Evolutionary conservation across 169 alveolate genomes (phyloP).

Genomic region (Cryptosporidium canis): DNA sequence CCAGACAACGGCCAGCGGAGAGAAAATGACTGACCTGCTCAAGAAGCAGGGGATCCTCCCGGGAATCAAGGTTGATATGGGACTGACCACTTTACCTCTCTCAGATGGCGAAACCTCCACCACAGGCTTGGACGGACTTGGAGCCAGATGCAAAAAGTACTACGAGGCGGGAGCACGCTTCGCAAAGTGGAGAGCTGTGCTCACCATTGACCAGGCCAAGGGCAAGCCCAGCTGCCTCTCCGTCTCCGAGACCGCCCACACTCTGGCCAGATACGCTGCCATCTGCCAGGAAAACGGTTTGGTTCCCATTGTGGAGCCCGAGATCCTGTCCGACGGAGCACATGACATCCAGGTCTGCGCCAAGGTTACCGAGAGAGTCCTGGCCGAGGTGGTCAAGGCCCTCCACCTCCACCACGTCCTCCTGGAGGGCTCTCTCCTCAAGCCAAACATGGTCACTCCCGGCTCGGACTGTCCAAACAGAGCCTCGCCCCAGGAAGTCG

Average conservation of each 20-base stretch:
- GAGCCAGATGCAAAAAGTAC: slow-evolving; percentile 94
- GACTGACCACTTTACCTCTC: slow-evolving; percentile 81
- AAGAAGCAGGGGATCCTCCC: slow-evolving; percentile 93
- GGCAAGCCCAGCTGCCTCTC: slow-evolving; percentile 93
- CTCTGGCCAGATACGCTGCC: slow-evolving; percentile 98
- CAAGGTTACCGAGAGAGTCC: slow-evolving; percentile 93
- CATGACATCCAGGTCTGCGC: slow-evolving; percentile 96
- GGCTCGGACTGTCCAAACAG: slow-evolving; percentile 92
- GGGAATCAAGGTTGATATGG: slow-evolving; percentile 94
- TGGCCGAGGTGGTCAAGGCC: slow-evolving; percentile 93
- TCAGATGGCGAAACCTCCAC: slow-evolving; percentile 86
- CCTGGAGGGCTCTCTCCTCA: slow-evolving; percentile 96
- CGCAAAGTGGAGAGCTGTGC: slow-evolving; percentile 99
- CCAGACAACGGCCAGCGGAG: slow-evolving; percentile 89
- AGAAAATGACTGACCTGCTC: slow-evolving; percentile 87
- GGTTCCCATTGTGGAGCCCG: slow-evolving; percentile 99
- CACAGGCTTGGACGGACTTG: slow-evolving; percentile 96
- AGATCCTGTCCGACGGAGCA: slow-evolving; percentile 95
- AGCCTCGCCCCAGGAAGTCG: slow-evolving; percentile 92
- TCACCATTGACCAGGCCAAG: slow-evolving; percentile 90
- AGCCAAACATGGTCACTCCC: slow-evolving; percentile 99
- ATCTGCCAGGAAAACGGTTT: slow-evolving; percentile 97
- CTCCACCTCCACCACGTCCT: slow-evolving; percentile 92
- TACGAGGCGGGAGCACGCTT: slow-evolving; percentile 98
- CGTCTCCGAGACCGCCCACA: slow-evolving; percentile 94